Evolutionary conservation across 352 stramenopile species (phyloP).

Genomic region (Elongisporangium undulatum): DNA sequence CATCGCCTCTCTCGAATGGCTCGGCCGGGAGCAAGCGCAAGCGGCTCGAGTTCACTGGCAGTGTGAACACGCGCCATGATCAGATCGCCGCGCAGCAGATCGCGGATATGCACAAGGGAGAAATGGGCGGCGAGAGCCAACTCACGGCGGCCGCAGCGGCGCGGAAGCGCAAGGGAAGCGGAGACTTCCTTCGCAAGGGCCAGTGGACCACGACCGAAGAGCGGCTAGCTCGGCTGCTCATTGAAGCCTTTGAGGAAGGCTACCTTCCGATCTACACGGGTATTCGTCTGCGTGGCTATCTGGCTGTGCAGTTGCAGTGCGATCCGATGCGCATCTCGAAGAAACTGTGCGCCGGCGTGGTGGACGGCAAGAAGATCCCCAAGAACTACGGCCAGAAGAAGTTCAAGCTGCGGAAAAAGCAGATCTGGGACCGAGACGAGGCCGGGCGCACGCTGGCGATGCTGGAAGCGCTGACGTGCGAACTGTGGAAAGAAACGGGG

Average conservation of each 20-base stretch:
- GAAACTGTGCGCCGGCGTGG: constrained; percentile 66
- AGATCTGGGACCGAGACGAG: constrained; percentile 44
- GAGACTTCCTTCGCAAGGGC: constrained; percentile 67
- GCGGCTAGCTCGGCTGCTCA: constrained; percentile 44
- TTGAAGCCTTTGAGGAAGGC: constrained; percentile 69
- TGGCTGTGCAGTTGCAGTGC: constrained; percentile 73
- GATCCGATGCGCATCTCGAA: constrained; percentile 82
- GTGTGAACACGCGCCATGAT: not conserved
- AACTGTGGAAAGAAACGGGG: constrained; percentile 54
- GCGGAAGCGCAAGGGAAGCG: constrained; percentile 46
- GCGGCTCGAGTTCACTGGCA: constrained; percentile 7
- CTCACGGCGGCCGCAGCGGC: constrained; percentile 5
- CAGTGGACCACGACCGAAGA: constrained; percentile 75
- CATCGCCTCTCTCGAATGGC: not conserved
- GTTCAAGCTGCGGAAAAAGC: constrained; percentile 65
- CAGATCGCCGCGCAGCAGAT: not conserved
- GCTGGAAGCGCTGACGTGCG: constrained; percentile 44
- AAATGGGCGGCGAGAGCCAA: constrained; percentile 11
- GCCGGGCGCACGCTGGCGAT: constrained; percentile 29
- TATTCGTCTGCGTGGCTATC: constrained; percentile 67
- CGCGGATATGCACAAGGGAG: constrained; percentile 6
- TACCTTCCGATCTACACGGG: constrained; percentile 71
- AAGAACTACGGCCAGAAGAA: constrained; percentile 83
- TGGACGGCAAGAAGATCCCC: constrained; percentile 62
- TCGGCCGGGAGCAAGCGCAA: constrained; percentile 29